Evolutionary conservation across 2,329 filamentous ascomycete genomes (phyloP).

Genomic region (Aureobasidium sp.): DNA sequence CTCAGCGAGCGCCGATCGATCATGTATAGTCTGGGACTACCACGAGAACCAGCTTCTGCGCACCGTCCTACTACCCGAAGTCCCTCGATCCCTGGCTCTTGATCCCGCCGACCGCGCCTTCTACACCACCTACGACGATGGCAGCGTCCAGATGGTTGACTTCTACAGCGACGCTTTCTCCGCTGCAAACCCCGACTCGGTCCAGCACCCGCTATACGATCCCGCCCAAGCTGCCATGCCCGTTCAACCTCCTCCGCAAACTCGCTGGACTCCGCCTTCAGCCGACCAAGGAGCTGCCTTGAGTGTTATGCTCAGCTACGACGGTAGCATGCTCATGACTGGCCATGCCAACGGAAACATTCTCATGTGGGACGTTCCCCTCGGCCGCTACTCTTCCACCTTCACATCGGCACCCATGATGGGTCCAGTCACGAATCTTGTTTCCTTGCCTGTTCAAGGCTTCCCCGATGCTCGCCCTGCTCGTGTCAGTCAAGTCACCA

Average conservation of each 20-base stretch:
- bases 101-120: constrained; percentile 79
- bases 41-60: constrained; percentile 66
- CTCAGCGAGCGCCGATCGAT: constrained; percentile 77
- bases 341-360: constrained; percentile 76
- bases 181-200: constrained; percentile 30
- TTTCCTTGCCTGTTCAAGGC: constrained; percentile 57
- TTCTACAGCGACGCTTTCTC: constrained; percentile 45
- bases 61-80: constrained; percentile 70
- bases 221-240: constrained; percentile 48
- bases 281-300: constrained; percentile 55
- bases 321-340: constrained; percentile 70
- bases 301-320: constrained; percentile 68
- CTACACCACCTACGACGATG: constrained; percentile 73
- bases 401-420: constrained; percentile 57
- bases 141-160: constrained; percentile 71
- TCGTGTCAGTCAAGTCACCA: constrained; percentile 31
- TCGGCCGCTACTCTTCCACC: constrained; percentile 58
- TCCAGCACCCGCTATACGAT: constrained; percentile 38
- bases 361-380: constrained; percentile 69
- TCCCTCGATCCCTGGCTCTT: constrained; percentile 63
- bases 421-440: constrained; percentile 72
- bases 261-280: constrained; percentile 26
- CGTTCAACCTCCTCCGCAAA: constrained; percentile 33
- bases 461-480: constrained; percentile 28
- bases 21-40: constrained; percentile 90